These are phyloP conservation scores for Fusarium sp. DNA, from an alignment of 2,329 filamentous ascomycete species.

Conservation along the genomic window DNA sequence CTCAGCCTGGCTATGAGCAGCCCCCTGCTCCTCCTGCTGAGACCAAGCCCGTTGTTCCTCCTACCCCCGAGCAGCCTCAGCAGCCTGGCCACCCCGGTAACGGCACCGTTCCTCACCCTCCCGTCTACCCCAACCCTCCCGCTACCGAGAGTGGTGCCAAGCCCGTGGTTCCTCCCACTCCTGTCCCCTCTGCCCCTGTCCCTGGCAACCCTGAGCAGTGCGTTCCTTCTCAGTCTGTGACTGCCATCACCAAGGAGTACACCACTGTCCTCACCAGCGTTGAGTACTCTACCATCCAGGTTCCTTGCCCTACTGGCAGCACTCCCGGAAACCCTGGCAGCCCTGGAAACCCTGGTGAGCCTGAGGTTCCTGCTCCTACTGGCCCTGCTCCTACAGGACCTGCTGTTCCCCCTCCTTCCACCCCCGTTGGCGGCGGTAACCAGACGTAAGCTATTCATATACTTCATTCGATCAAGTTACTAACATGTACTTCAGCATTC, in stretches of 20 bases:
- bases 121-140: constrained; percentile 41
- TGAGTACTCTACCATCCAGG: constrained; percentile 61
- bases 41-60: constrained; percentile 11
- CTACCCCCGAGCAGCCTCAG: constrained; percentile 12
- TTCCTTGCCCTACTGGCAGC: constrained; percentile 44
- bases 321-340: constrained; percentile 21
- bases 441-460: constrained; percentile 47
- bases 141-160: constrained; percentile 28
- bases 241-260: constrained; percentile 68
- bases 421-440: constrained; percentile 49
- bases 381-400: constrained; percentile 30
- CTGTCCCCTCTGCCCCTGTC: constrained; percentile 22
- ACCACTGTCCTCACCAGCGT: constrained; percentile 69
- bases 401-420: constrained; percentile 46
- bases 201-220: constrained; percentile 31
- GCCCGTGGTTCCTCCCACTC: constrained; percentile 35
- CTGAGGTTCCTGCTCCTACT: constrained; percentile 22
- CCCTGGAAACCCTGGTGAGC: constrained; percentile 17
- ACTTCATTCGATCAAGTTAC: constrained; percentile 28
- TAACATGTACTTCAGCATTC: constrained; percentile 24
- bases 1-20: constrained; percentile 21
- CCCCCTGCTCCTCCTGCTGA: constrained; percentile 28
- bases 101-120: constrained; percentile 41
- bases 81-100: constrained; percentile 30
- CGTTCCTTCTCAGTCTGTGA: constrained; percentile 56